Conservation (phyloP, 192 early-diverging fungal species). For the Coemansia sp. region DNA sequence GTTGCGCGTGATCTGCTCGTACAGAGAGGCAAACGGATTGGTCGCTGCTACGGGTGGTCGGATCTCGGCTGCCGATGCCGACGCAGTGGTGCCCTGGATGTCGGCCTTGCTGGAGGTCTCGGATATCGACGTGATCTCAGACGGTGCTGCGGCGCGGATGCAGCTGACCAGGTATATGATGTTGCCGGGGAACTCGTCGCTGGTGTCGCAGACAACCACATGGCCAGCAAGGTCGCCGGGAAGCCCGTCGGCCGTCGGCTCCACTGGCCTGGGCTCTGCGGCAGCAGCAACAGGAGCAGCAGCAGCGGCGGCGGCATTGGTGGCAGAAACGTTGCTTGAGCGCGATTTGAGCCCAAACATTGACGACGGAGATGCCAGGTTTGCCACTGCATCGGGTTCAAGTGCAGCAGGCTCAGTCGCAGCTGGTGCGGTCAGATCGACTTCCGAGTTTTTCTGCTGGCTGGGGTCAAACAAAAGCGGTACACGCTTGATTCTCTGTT, state of each 20-base stretch:
- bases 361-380: background rate
- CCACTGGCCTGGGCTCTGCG: constrained; percentile 7
- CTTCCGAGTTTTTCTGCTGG: constrained; percentile 24
- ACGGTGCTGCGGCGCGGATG: constrained; percentile 61
- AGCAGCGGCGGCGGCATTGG: background rate
- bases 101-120: constrained; percentile 9
- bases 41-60: background rate
- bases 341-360: background rate
- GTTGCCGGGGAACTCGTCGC: constrained; percentile 63
- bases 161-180: constrained; percentile 69
- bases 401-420: background rate
- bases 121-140: constrained; percentile 26
- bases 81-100: background rate
- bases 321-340: background rate
- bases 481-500: constrained; percentile 27
- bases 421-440: constrained; percentile 14
- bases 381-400: background rate
- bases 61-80: background rate
- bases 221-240: constrained; percentile 58
- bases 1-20: constrained; percentile 55
- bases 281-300: background rate
- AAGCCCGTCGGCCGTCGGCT: constrained; percentile 30
- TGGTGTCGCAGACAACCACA: constrained; percentile 64
- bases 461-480: constrained; percentile 48
- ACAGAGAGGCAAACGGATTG: constrained; percentile 44